Conservation (phyloP, 2,329 filamentous ascomycete species). For the Akanthomyces dipterigenus region DNA sequence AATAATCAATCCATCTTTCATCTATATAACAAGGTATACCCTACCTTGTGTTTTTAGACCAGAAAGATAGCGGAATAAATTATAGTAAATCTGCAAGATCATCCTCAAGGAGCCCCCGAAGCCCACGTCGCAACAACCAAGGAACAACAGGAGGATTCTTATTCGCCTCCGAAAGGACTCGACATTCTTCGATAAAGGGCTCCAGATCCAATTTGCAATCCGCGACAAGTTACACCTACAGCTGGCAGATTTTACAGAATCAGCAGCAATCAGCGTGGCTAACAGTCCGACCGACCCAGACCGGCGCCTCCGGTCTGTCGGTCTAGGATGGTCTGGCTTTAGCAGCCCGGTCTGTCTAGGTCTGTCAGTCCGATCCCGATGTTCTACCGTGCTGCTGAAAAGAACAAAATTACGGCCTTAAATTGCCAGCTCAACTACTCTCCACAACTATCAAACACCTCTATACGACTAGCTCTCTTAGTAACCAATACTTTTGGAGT, state of each 20-base stretch:
- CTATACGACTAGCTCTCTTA: not conserved
- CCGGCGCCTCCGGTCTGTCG: too few species aligned
- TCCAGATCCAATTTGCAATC: not conserved
- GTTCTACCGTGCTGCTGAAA: not conserved
- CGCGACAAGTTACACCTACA: not conserved
- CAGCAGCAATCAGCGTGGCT: not conserved
- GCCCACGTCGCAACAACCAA: not conserved
- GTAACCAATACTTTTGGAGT: not conserved
- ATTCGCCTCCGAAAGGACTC: not conserved
- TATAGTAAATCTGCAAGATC: not conserved
- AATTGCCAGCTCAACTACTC: too few species aligned
- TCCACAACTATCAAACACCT: too few species aligned
- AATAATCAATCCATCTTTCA: too few species aligned
- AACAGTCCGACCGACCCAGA: too few species aligned
- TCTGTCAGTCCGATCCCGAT: too few species aligned
- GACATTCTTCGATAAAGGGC: not conserved
- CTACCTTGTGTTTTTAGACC: not conserved
- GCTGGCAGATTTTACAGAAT: not conserved
- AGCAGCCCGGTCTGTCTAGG: too few species aligned
- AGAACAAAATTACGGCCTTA: too few species aligned
- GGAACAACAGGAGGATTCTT: not conserved
- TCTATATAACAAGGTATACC: not conserved
- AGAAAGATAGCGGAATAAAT: not conserved
- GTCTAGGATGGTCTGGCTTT: too few species aligned
- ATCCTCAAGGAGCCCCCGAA: not conserved